A percentile compares a stretch with the other conserved stretches of the same genome.
These are phyloP conservation scores for Polychaeton citri DNA, from an alignment of 2,329 filamentous ascomycete species.

Conservation along the genomic window DNA sequence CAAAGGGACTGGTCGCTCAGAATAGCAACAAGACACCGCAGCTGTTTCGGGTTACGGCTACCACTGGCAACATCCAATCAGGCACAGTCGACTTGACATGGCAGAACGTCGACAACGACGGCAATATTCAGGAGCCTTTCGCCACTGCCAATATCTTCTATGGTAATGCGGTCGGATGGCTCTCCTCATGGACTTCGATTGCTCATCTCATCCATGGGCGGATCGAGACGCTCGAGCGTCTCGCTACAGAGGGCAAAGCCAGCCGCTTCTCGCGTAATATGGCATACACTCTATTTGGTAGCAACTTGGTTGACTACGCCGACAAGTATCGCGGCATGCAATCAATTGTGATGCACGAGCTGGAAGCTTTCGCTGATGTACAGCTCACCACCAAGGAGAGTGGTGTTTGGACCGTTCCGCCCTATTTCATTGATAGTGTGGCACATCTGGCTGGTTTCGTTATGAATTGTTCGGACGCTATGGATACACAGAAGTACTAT, in stretches of 20 bases:
- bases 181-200: conserved; percentile 12
- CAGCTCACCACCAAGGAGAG: conserved; percentile 10
- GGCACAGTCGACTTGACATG: conserved; percentile 3
- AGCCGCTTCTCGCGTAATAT: conserved; percentile 17
- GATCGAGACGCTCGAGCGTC: conserved; percentile 13
- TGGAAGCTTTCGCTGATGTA: conserved; percentile 21
- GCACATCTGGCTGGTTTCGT: conserved; percentile 13
- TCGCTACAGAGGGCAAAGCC: conserved; percentile 15
- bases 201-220: conserved; percentile 15
- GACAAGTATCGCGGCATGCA: conserved; percentile 21
- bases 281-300: conserved; percentile 22
- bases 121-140: conserved; percentile 14
- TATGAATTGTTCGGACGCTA: conserved; percentile 18
- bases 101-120: conserved; percentile 16
- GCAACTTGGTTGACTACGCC: conserved; percentile 14
- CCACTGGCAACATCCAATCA: conserved; percentile 1
- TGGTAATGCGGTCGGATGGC: conserved; percentile 13
- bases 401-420: conserved; percentile 21
- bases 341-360: conserved; percentile 15
- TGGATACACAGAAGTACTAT: conserved; percentile 18
- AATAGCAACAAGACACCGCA: conserved; percentile 2
- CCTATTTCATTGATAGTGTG: conserved; percentile 14
- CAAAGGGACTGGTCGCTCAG: conserved; percentile 5
- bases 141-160: conserved; percentile 13
- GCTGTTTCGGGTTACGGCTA: conserved; percentile 3